These are phyloP conservation scores for Solanum bulbocastanum DNA, from an alignment of 257 asterid genomes.

Conservation along the genomic window DNA sequence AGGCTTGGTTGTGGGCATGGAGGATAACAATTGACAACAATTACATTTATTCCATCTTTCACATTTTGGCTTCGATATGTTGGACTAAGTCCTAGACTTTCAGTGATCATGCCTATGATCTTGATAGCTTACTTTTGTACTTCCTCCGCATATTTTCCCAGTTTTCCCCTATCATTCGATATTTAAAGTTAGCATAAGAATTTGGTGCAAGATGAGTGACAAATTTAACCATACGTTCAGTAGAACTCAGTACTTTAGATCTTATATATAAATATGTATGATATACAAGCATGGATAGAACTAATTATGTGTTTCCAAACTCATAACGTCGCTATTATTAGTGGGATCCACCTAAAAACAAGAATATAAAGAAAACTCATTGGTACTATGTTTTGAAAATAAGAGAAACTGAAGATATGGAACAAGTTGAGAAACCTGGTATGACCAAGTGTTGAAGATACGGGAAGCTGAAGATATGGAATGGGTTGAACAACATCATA, in stretches of 20 bases:
- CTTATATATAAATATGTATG: background rate
- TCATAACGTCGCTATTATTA: background rate
- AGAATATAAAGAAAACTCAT: no score
- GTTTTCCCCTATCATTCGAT: conserved; percentile 5
- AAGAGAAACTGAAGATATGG: no score
- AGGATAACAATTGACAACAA: conserved; percentile 36
- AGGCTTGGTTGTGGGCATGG: conserved; percentile 27
- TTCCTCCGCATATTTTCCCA: conserved; percentile 11
- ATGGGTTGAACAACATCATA: no score
- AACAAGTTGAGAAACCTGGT: no score
- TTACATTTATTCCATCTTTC: conserved; percentile 29
- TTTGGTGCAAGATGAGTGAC: background rate
- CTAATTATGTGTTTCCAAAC: background rate
- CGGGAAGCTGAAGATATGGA: no score
- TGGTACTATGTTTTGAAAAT: no score
- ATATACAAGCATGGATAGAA: background rate
- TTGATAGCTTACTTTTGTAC: conserved; percentile 14
- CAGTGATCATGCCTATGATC: conserved; percentile 24
- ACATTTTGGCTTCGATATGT: conserved; percentile 15
- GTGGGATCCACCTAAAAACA: background rate
- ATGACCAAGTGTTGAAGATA: no score
- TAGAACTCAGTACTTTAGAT: background rate
- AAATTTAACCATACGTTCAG: no score
- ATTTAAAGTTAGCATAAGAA: background rate
- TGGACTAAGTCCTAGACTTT: conserved; percentile 36